Conservation (phyloP, 192 early-diverging fungal genomes). For the Coemansia sp. region DNA sequence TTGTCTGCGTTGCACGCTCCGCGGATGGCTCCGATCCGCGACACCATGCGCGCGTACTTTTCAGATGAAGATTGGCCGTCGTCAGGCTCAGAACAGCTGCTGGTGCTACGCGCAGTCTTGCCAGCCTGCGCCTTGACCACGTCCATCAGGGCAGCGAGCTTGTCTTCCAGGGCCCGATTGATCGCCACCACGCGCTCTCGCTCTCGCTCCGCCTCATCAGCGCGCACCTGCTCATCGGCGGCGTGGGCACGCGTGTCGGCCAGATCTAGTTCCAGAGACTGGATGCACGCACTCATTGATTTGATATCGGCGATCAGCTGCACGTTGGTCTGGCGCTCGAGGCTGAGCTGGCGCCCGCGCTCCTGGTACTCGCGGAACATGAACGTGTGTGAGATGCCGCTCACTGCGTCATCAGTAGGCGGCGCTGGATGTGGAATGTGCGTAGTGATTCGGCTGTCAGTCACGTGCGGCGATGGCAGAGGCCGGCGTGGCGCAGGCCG, state of each 20-base stretch:
- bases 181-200: background rate
- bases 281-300: background rate
- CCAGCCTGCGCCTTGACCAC: constrained; percentile 8
- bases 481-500: constrained; percentile 6
- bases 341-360: constrained; percentile 8
- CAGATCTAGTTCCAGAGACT: constrained; percentile 5
- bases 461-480: constrained; percentile 16
- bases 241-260: background rate
- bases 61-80: background rate
- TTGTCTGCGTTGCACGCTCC: constrained; percentile 7
- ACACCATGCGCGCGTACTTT: constrained; percentile 6
- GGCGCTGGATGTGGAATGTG: constrained; percentile 22
- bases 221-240: constrained; percentile 10
- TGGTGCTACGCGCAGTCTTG: background rate
- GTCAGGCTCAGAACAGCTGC: background rate
- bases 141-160: constrained; percentile 10
- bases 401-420: background rate
- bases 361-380: constrained; percentile 8
- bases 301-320: constrained; percentile 23
- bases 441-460: constrained; percentile 6
- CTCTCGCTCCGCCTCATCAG: constrained; percentile 6
- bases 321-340: constrained; percentile 22
- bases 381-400: background rate
- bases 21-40: constrained; percentile 13
- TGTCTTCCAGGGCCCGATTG: constrained; percentile 10